Base-by-base conservation (phyloP, 495 filamentous ascomycete genomes). In the Monascus purpureus region DNA sequence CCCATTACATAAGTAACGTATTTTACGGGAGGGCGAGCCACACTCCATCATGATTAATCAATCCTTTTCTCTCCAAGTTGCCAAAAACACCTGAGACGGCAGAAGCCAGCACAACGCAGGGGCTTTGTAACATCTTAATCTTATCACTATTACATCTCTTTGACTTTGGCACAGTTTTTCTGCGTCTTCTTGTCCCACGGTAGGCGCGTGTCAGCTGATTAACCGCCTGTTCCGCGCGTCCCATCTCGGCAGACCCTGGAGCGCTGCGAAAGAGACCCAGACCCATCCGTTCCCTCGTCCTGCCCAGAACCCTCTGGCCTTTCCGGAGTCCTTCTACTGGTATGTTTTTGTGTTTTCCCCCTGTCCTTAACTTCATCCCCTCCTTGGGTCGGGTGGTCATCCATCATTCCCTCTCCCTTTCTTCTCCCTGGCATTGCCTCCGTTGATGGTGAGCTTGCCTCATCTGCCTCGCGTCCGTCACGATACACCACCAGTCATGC, bases 261-360 rank as follows among this genome's bases (percentile, higher is more conserved):
- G 26, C 26, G 8, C 7, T 28, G 7, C n/a, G n/a, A n/a, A n/a
- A n/a, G n/a, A n/a, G n/a, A n/a, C n/a, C n/a, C 35, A 43, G 42
- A 45, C 46, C 42, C 46, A 42, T 43, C 35, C 40, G 39, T 22
- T 37, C 37, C 27, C 37, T 39, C 36, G 40, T 37, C 33, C 35
- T 35, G 31, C 36, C 30, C 39, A 36, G 36, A 36, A 32, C 34
- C 29, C 28, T 25, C 17, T 30, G 18, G 23, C 37, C n/a, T n/a
- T n/a, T n/a, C n/a, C n/a, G n/a, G n/a, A n/a, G 14, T 36, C 13
- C 23, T 38, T 35, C 28, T 29, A 34, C 37, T 48, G 38, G 45
- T 42, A 38, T 44, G 9, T 42, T 22, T 33, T 36, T 15, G 9
- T 37, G 23, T 31, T 32, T 22, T 20, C 17, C 32, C 31, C 13